These are phyloP conservation scores for Verticillium albo-atrum DNA, from an alignment of 2,329 filamentous ascomycete genomes.

Conservation along the genomic window DNA sequence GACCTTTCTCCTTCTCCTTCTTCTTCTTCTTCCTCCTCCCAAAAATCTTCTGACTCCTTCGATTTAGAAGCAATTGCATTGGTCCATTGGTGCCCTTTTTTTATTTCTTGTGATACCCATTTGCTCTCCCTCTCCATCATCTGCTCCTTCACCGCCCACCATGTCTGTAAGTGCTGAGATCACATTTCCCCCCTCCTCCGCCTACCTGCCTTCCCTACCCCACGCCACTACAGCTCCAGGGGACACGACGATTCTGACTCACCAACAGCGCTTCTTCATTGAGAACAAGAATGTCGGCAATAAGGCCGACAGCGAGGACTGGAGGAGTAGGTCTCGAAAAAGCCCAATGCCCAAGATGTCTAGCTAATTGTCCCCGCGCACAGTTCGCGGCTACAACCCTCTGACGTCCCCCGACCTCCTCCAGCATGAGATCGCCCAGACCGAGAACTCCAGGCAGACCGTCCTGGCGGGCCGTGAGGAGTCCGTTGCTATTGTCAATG, in stretches of 20 bases:
- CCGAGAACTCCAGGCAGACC: slow-evolving; percentile 51
- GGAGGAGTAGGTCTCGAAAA: slow-evolving; percentile 62
- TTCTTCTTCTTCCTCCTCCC: too few relatives aligned
- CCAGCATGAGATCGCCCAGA: slow-evolving; percentile 80
- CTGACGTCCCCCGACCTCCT: slow-evolving; percentile 91
- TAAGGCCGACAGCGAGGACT: slow-evolving; percentile 70
- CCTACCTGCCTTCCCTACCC: neutral
- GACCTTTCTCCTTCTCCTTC: neutral
- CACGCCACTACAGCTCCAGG: neutral
- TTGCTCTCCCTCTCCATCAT: neutral
- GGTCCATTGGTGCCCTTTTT: neutral
- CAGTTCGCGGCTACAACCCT: slow-evolving; percentile 87
- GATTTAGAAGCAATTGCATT: neutral
- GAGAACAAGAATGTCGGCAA: slow-evolving; percentile 77
- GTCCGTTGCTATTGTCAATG: slow-evolving; percentile 64
- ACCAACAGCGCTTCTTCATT: slow-evolving; percentile 61
- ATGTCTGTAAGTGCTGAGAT: slow-evolving; percentile 27
- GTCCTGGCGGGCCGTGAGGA: slow-evolving; percentile 60
- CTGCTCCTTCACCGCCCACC: slow-evolving; percentile 5
- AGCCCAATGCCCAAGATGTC: slow-evolving; percentile 1
- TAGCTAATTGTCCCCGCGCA: neutral
- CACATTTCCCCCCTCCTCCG: neutral
- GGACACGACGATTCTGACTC: slow-evolving; percentile 14
- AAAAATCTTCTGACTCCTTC: neutral
- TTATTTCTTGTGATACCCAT: neutral